Base-by-base conservation (phyloP, 2,329 filamentous ascomycete species). In the Neopestalotiopsis sp. region DNA sequence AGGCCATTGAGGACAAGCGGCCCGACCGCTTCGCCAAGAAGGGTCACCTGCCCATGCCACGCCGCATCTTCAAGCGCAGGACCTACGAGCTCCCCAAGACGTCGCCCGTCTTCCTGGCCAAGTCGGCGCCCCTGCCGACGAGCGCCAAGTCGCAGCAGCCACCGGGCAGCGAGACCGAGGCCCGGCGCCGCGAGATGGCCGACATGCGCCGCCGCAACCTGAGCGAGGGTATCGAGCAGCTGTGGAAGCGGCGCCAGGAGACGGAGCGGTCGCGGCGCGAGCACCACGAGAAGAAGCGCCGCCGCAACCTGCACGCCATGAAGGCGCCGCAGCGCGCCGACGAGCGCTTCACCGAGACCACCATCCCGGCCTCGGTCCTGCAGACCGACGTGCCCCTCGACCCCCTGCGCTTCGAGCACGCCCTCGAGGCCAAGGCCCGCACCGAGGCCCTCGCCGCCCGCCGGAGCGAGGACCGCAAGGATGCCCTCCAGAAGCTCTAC, bases 401-500 rank as follows among this genome's bases (percentile, higher is more conserved):
- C 75, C 91, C 92, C 6, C 72, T 84, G 9, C 88, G 92, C 45
- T 88, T 89, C 76, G 78, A 82, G 67, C 85, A 86, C 67, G 85
- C 87, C n/a, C 79, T 82, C 34, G 80, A 77, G 61, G 83, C 83
- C 63, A 79, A 77, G 4, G 75, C 70, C 49, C 81, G 80, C 59
- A 83, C 84, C 14, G 79, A 80, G 14, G 81, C 82, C 14, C 79
- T 86, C 57, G 79, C 84, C 40, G 81, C 80, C 10, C 79, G 83
- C 66, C 90, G 90, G 77, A 84, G 85, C 58, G 85, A 90, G 69
- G 84, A 86, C 66, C 88, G 92, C 65, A 86, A 88, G 70, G 89
- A 95, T 72, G 88, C 91, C 17, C 82, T 99, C 38, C 94, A 97
- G 81, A 90, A 93, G 69, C 87, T 99, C 13, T 99, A 99, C 82